These are phyloP conservation scores for Volvox africanus DNA, from an alignment of 139 green algal genomes.

Conservation along the genomic window DNA sequence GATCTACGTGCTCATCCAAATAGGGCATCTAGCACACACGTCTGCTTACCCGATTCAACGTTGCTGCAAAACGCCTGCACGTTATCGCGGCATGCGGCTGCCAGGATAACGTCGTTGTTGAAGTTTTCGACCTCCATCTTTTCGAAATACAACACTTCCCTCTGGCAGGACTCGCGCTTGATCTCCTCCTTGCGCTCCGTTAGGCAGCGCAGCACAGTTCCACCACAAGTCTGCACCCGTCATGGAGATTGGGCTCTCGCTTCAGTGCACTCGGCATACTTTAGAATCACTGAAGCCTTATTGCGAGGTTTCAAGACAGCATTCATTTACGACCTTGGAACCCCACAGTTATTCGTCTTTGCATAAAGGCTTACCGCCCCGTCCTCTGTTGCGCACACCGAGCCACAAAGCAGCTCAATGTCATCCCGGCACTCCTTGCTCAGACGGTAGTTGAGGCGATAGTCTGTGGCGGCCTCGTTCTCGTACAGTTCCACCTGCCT, in stretches of 20 bases:
- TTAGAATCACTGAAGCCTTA: background rate
- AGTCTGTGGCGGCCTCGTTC: conserved; percentile 75
- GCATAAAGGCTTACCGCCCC: conserved; percentile 51
- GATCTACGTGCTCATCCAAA: background rate
- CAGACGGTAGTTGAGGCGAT: conserved; percentile 90
- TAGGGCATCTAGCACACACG: background rate
- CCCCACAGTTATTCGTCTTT: background rate
- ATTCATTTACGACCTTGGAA: background rate
- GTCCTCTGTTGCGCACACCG: conserved; percentile 66
- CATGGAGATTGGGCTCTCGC: background rate
- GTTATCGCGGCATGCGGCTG: conserved; percentile 77
- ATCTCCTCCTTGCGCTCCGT: conserved; percentile 82
- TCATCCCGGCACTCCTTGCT: conserved; percentile 77
- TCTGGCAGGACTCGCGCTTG: conserved; percentile 73
- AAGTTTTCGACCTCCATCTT: conserved; percentile 85
- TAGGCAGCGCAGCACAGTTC: conserved; percentile 88
- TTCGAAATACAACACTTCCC: conserved; percentile 87
- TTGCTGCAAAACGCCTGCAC: conserved; percentile 79
- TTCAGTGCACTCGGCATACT: background rate
- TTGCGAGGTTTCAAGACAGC: background rate
- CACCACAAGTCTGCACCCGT: conserved; percentile 73
- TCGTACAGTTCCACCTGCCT: conserved; percentile 70
- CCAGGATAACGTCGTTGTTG: conserved; percentile 81
- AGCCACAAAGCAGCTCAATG: conserved; percentile 72
- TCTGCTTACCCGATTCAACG: conserved; percentile 69